These are phyloP conservation scores for Agarophyton chilense DNA, from an alignment of 23 red algal species.

Conservation along the genomic window DNA sequence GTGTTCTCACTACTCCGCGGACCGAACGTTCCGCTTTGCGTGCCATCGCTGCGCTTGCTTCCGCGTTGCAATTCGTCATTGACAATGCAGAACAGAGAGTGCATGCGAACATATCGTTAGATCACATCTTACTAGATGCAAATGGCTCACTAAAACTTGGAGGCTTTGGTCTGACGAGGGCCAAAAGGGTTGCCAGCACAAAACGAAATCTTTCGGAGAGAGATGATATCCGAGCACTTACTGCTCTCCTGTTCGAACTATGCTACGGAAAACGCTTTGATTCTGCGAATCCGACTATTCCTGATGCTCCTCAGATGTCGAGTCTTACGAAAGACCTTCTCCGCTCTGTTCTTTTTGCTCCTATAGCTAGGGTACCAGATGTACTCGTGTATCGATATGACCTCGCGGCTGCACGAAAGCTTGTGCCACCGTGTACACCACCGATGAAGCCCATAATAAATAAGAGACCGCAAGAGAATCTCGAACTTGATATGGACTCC, in stretches of 20 bases:
- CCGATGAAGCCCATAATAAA: constrained; percentile 37
- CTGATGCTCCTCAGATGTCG: constrained; percentile 24
- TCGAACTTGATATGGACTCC: constrained; percentile 42
- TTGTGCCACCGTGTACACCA: constrained; percentile 55
- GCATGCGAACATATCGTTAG: constrained; percentile 45
- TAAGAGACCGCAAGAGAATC: constrained; percentile 25
- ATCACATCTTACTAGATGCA: constrained; percentile 41
- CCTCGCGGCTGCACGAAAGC: constrained; percentile 66
- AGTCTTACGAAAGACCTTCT: constrained; percentile 10
- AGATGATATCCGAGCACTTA: constrained; percentile 72
- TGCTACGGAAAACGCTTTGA: constrained; percentile 29
- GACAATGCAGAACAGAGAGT: constrained; percentile 8
- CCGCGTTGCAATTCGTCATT: constrained; percentile 29
- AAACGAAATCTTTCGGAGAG: constrained; percentile 46
- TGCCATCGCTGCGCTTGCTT: not conserved
- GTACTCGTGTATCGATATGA: constrained; percentile 65
- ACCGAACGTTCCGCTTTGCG: constrained; percentile 45
- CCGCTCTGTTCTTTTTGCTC: constrained; percentile 21
- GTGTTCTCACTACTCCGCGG: constrained; percentile 25
- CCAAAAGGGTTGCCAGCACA: constrained; percentile 26
- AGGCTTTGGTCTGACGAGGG: constrained; percentile 36
- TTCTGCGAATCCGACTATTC: constrained; percentile 4
- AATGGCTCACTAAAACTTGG: not conserved
- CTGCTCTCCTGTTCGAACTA: constrained; percentile 47
- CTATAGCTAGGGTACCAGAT: not conserved